Base-by-base conservation (phyloP, 1,139 yeast species). In the Suhomyces choctaworum region DNA sequence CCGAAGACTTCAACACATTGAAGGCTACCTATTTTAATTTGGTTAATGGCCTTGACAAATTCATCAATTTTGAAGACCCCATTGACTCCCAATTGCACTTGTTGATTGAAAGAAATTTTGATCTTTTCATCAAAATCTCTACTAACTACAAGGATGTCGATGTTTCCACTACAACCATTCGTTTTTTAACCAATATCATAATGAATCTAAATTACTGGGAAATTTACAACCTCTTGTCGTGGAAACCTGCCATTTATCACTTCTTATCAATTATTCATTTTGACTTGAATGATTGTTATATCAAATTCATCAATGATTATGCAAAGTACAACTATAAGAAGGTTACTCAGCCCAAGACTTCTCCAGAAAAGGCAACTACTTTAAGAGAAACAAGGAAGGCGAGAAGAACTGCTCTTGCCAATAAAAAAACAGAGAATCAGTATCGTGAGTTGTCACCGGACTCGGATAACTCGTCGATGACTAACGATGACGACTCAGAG, bases 161-260 rank as follows among this genome's bases (percentile, higher is more conserved):
- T 4, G 46, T 70, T 13, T 57, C 73, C 5, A 56, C 73, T 0
- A 48, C 44, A 28, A 52, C 70, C 3, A 66, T 70, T 16, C 50
- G 74, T 23, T 69, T 68, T 39, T 53, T 70, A 37, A 68, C 76
- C 7, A 53, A 54, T 7, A 54, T 69, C 2, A 48, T 69, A 15
- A 66, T 68, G 73, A 49, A 51, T 30, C 50, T 69, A 32, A 70
- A 68, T 44, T 70, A 70, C 48, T 70, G 76, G 76, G 76, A 70
- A 42, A 45, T 70, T 15, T 70, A 68, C 46, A 70, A 68, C 38
- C 51, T 70, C 22, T 56, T 70, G 16, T 52, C 52, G 12, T 67
- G 73, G 72, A 68, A 68, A 40, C 76, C 76, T 1, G 62, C 70
- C 7, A 62, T 70, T 12, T 69, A 65, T 44, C 73, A 66, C 40